Percentiles rank a stretch among this genome's conserved stretches.
Evolutionary conservation across 192 early-diverging fungal genomes (phyloP).

Genomic region (Rhizoclosmatium globosum): DNA sequence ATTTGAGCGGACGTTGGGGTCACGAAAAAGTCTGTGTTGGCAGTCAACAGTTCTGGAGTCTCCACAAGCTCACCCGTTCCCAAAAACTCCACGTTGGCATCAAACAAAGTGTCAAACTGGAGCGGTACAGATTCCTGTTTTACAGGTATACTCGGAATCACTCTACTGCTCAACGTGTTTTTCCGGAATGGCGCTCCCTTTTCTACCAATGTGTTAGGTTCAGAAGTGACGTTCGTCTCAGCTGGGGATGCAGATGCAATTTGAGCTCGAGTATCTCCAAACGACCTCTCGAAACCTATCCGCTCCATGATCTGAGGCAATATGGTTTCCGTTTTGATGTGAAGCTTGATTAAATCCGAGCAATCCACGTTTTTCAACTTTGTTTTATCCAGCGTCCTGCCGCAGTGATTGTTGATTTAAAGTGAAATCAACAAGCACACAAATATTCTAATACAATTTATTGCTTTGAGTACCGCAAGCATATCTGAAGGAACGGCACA

Average conservation of each 20-base stretch:
- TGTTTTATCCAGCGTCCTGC: background rate
- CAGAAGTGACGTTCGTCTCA: background rate
- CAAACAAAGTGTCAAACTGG: constrained; percentile 12
- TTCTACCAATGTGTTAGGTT: background rate
- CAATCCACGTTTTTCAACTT: constrained; percentile 22
- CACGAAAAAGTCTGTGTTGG: background rate
- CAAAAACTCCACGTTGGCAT: background rate
- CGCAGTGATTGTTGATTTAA: too few species aligned
- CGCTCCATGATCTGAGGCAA: constrained; percentile 28
- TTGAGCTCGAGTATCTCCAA: constrained; percentile 6
- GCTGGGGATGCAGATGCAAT: too few species aligned
- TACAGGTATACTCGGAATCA: background rate
- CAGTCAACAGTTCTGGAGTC: background rate
- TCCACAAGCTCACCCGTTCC: background rate
- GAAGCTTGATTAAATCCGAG: background rate
- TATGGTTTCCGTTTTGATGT: background rate
- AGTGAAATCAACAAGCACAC: too few species aligned
- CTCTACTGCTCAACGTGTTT: background rate
- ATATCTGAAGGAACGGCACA: constrained; percentile 72
- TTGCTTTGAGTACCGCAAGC: constrained; percentile 25
- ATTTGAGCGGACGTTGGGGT: constrained; percentile 23
- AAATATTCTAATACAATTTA: background rate
- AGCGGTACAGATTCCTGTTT: background rate
- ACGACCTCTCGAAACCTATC: constrained; percentile 22
- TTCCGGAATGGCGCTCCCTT: background rate